Conservation (phyloP, 2,329 filamentous ascomycete genomes). For the Fusarium sororula region DNA sequence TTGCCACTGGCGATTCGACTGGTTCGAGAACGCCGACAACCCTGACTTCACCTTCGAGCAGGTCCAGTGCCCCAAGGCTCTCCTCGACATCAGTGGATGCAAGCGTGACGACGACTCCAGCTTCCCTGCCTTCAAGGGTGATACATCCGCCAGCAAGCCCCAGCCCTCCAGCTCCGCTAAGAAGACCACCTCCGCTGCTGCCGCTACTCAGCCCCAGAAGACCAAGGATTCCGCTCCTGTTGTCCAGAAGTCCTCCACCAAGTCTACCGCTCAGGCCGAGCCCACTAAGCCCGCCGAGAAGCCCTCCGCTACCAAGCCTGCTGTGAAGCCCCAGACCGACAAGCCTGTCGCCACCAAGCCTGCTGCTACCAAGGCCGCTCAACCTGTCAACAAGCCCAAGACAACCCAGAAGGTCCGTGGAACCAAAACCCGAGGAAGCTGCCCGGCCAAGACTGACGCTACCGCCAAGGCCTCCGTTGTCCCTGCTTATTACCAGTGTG, state of each 20-base stretch:
- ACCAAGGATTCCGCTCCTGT: conserved; percentile 14
- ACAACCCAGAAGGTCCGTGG: conserved; percentile 20
- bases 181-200: not conserved
- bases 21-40: conserved; percentile 68
- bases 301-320: not conserved
- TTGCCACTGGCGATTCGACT: conserved; percentile 72
- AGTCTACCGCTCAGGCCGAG: conserved; percentile 4
- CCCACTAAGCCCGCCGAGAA: conserved; percentile 8
- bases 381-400: conserved; percentile 3
- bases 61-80: conserved; percentile 62
- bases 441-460: conserved; percentile 23
- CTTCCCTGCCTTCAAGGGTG: conserved; percentile 40
- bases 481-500: conserved; percentile 33
- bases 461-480: conserved; percentile 22
- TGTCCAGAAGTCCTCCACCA: conserved; percentile 21
- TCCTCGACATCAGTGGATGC: conserved; percentile 55
- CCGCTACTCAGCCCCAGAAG: conserved; percentile 12
- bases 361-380: conserved; percentile 4
- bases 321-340: not conserved
- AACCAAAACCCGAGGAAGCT: conserved; percentile 23
- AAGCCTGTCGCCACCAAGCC: conserved; percentile 6
- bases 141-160: conserved; percentile 17
- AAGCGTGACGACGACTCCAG: conserved; percentile 43
- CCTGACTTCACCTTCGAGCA: conserved; percentile 63
- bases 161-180: conserved; percentile 1